Evolutionary conservation across 257 asterid genomes (phyloP).

Genomic region (Plectranthus barbatus): DNA sequence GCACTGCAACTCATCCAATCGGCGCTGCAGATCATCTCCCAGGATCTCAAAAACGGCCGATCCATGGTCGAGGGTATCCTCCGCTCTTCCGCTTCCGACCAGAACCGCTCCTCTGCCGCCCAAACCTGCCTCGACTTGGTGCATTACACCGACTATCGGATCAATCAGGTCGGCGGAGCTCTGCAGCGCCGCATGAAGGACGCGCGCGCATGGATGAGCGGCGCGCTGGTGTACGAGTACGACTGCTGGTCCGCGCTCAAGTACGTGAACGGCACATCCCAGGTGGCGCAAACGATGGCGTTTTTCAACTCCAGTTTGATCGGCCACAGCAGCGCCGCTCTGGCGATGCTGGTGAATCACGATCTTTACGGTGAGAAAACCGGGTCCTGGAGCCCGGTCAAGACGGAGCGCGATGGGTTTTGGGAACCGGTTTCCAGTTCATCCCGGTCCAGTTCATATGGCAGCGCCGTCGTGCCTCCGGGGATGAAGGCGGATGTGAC

Average conservation of each 20-base stretch:
- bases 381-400: slow-evolving; percentile 33
- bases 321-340: slow-evolving; percentile 28
- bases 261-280: too few relatives aligned
- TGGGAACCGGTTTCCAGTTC: slow-evolving; percentile 35
- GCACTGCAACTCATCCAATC: slow-evolving; percentile 31
- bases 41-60: slow-evolving; percentile 25
- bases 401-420: slow-evolving; percentile 56
- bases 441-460: not conserved
- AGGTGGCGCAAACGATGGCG: slow-evolving; percentile 41
- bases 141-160: slow-evolving; percentile 28
- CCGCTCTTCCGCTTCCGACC: slow-evolving; percentile 21
- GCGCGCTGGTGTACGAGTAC: too few relatives aligned
- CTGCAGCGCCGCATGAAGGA: slow-evolving; percentile 32
- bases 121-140: slow-evolving; percentile 33
- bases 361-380: slow-evolving; percentile 33
- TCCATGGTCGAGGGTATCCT: slow-evolving; percentile 33
- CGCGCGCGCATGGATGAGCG: slow-evolving; percentile 73
- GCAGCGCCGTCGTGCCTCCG: slow-evolving; percentile 14
- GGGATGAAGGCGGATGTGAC: slow-evolving; percentile 44
- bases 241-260: too few relatives aligned
- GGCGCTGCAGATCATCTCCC: slow-evolving; percentile 25
- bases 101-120: slow-evolving; percentile 42
- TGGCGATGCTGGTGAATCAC: slow-evolving; percentile 44
- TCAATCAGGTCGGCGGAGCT: too few relatives aligned
- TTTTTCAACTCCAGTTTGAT: slow-evolving; percentile 31